These are phyloP conservation scores for Phlebiopsis flavidoalba DNA, from an alignment of 768 basidiomycete species.

Conservation along the genomic window DNA sequence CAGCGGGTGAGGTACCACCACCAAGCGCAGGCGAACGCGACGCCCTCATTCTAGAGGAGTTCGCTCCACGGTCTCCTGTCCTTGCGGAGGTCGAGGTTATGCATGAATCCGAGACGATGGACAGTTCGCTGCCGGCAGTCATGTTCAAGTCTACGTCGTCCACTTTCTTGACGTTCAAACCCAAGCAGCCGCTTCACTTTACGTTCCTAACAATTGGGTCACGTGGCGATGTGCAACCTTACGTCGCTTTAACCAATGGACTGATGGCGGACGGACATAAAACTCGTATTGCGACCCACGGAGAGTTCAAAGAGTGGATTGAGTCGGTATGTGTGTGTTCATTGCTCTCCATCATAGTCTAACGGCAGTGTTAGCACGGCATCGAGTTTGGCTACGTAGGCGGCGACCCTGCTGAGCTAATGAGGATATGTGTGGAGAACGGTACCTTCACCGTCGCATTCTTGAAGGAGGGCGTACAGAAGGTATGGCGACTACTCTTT, in stretches of 20 bases:
- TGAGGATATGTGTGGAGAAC: constrained; percentile 97
- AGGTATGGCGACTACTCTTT: constrained; percentile 35
- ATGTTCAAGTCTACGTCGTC: constrained; percentile 97
- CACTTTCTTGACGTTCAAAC: constrained; percentile 96
- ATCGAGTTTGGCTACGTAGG: constrained; percentile 94
- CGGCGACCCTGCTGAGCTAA: constrained; percentile 95
- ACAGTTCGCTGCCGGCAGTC: constrained; percentile 76
- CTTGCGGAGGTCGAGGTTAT: constrained; percentile 18
- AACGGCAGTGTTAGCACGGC: constrained; percentile 57
- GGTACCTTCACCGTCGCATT: constrained; percentile 96
- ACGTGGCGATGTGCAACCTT: constrained; percentile 96
- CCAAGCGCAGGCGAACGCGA: constrained; percentile 55
- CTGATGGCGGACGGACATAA: constrained; percentile 86
- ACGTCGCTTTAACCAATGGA: constrained; percentile 92
- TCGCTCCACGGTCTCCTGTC: constrained; percentile 57
- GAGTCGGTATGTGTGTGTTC: constrained; percentile 72
- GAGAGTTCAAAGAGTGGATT: constrained; percentile 93
- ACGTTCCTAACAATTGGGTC: constrained; percentile 98
- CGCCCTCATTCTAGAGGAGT: constrained; percentile 80
- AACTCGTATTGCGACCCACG: constrained; percentile 90
- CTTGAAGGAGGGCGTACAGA: constrained; percentile 82
- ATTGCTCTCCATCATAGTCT: background rate
- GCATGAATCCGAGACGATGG: constrained; percentile 26
- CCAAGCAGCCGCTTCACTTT: constrained; percentile 76
- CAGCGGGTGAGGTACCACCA: constrained; percentile 36